phyloP scores from a whole-genome alignment of 768 basidiomycete species.

The Mycena leptocephala region DNA sequence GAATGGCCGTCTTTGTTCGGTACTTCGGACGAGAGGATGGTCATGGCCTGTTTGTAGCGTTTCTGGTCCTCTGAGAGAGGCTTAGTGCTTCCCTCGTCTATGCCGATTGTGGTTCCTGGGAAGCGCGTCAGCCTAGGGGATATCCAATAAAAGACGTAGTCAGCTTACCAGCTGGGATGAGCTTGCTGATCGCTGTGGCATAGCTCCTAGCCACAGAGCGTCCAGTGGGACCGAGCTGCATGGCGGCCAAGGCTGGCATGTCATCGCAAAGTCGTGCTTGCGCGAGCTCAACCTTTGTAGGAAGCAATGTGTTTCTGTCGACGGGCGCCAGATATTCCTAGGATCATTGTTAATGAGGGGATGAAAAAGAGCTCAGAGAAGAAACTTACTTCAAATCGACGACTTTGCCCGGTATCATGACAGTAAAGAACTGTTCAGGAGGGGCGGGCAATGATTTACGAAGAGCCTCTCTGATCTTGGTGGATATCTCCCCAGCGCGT shows the following conservation, averaged over 20 bases:
- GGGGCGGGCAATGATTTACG: constrained; percentile 15
- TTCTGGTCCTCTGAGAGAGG: constrained; percentile 11
- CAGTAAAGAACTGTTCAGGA: constrained; percentile 14
- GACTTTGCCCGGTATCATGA: constrained; percentile 13
- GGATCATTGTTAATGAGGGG: constrained; percentile 1
- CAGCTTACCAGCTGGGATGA: constrained; percentile 15
- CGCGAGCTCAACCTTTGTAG: constrained; percentile 4
- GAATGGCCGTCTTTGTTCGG: constrained; percentile 8
- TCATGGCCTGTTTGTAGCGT: constrained; percentile 9
- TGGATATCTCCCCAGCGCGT: constrained; percentile 15
- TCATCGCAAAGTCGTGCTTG: constrained; percentile 12
- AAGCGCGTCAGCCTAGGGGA: not conserved
- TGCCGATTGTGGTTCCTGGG: constrained; percentile 13
- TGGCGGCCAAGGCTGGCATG: constrained; percentile 7
- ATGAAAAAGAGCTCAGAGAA: constrained; percentile 7
- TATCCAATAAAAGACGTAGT: constrained; percentile 2
- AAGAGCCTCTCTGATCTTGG: constrained; percentile 14
- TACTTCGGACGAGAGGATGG: constrained; percentile 8
- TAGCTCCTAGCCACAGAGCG: constrained; percentile 12
- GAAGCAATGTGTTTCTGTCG: not conserved
- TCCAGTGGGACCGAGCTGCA: constrained; percentile 11
- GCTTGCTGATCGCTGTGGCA: constrained; percentile 14
- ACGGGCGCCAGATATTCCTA: constrained; percentile 5
- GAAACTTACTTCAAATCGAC: constrained; percentile 9
- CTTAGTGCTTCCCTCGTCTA: constrained; percentile 9